Base-by-base conservation (phyloP, 139 green algal species). In the Chlorella sp. region DNA sequence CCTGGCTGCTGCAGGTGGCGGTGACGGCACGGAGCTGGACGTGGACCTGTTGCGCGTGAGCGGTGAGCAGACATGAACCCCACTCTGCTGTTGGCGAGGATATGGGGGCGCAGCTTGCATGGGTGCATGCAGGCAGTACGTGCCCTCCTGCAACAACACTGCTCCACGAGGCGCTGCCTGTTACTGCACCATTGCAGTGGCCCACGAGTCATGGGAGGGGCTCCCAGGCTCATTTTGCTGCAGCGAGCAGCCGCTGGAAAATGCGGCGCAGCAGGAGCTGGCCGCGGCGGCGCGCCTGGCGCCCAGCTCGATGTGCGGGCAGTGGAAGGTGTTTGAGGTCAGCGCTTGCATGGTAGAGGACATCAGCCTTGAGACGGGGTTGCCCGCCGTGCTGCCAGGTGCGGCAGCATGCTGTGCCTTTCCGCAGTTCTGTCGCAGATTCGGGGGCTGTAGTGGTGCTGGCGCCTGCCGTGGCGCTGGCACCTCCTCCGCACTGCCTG, bases 251-350 rank as follows among this genome's bases (percentile, higher is more conserved):
- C 58, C 35, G 14, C 40, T 46, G 7, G 71, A 61, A 2, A 71
- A 63, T 14, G 27, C 55, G 21, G 67, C 71, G 31, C 38, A 42
- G n/a, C 66, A 76, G 69, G 65, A 58, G 29, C 2, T 23, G 11
- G 50, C 36, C 56, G 38, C 45, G 35, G 65, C 56, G 40, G 55
- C 66, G 19, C 61, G 60, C 33, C 64, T 85, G 46, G 51, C 58
- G 0, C 8, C 63, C 0, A 33, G 8, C 5, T 25, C 67, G 6
- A 36, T 88, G 31, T 45, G 38, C 21, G 83, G 83, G 11, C 53
- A 66, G 17, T 88, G 72, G 69, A 88, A 88, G 51, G 83, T 87
- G 41, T 87, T 88, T 71, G 83, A 88, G 36, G 40, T 88, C 38
- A 65, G 53, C 40, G 81, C 76, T 19, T 62, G 72, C 19, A 83